phyloP scores from a whole-genome alignment of 2,329 filamentous ascomycete species.

The Mycosphaerelloides madeirae region DNA sequence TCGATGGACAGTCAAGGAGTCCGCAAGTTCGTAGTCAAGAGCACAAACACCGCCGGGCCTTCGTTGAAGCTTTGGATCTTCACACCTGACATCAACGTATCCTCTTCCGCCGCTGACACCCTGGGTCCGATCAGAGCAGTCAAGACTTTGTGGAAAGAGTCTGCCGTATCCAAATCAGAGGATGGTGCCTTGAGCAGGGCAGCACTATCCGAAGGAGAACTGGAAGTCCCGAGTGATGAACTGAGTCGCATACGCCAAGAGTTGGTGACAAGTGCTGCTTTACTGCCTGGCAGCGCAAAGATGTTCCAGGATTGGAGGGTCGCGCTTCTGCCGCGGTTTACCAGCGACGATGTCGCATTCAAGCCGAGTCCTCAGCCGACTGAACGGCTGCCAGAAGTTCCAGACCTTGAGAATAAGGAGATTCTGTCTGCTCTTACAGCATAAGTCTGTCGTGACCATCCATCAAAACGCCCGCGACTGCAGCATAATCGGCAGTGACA shows the following conservation, averaged over 20 bases:
- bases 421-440: conserved; percentile 5
- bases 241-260: conserved; percentile 42
- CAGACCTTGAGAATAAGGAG: conserved; percentile 4
- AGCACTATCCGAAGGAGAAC: conserved; percentile 24
- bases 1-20: conserved; percentile 53
- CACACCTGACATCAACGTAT: conserved; percentile 55
- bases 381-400: background rate
- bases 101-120: conserved; percentile 37
- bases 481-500: too few relatives aligned
- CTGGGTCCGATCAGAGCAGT: conserved; percentile 46
- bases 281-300: conserved; percentile 22
- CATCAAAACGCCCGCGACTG: too few relatives aligned
- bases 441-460: background rate
- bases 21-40: conserved; percentile 57
- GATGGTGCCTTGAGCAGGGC: conserved; percentile 13
- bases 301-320: conserved; percentile 22
- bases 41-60: conserved; percentile 25
- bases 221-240: conserved; percentile 24
- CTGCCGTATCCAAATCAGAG: conserved; percentile 7
- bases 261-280: conserved; percentile 21
- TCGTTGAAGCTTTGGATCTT: conserved; percentile 51
- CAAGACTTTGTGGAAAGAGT: conserved; percentile 51
- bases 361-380: background rate
- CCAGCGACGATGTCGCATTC: conserved; percentile 6
- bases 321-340: conserved; percentile 18